Base-by-base conservation (phyloP, 495 filamentous ascomycete species). In the Podospora bellae-mahoneyi region DNA sequence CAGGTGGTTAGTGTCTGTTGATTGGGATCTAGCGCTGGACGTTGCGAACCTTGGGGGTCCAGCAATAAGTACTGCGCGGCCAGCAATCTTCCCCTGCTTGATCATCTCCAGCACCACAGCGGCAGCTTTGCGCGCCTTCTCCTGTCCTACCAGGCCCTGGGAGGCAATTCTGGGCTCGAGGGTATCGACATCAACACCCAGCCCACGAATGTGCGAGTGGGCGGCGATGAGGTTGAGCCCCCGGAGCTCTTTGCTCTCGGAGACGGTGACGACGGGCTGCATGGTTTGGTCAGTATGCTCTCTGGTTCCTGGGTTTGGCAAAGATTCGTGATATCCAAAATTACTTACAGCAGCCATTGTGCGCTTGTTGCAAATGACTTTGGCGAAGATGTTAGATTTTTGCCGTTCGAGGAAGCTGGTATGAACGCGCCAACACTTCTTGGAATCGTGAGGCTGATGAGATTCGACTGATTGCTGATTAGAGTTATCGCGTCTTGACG, bases 81-180 rank as follows among this genome's bases (percentile, higher is more conserved):
- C 95, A 61, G 96, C 96, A 81, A 99, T 98, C 80, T 97, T 98
- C 71, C 94, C 94, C 73, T 96, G 92, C 80, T 95, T 97, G 68
- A 96, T 96, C 94, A 99, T 98, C 78, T 97, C 92, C 68, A 99
- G 77, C 68, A 99, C 94, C 23, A 99, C 89, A 0, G 93, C 94
- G 2, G 95, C 95, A 0, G 95, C 95, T 80, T 97, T 98, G 60
- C 95, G 90, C 55, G 95, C 96, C 79, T 94, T 94, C 74, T 97
- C 89, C 80, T 99, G 95, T 54, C 95, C 95, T 5, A 99, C 95
- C 30, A 99, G 87, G n/a, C 95, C 95, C 78, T 97, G 94, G 0
- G 93, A 97, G n/a, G 89, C 85, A 39, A 85, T 75, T 65, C 93
- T 87, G 34, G 94, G 94, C 73, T 96, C 93, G 67, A 98, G 84